A percentile compares a stretch with the other conserved stretches of the same genome.
Evolutionary conservation across 2,329 filamentous ascomycete species (phyloP).

Genomic region (Dryadomyces quercivorus): DNA sequence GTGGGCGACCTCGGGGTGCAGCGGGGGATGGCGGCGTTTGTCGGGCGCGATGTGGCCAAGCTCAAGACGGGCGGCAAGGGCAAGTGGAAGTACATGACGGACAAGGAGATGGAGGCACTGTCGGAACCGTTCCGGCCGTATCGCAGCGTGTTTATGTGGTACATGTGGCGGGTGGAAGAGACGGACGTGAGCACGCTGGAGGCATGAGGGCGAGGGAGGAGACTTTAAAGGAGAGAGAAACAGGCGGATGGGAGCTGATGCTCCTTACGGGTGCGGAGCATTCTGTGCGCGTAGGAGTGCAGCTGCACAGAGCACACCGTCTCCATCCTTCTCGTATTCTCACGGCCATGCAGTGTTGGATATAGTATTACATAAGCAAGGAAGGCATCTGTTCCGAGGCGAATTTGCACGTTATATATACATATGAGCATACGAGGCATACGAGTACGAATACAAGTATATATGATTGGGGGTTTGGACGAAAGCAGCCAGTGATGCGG

Average conservation of each 20-base stretch:
- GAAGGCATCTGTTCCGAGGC: too few species aligned
- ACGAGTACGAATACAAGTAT: not conserved
- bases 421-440: not conserved
- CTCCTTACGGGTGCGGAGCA: not conserved
- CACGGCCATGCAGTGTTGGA: too few species aligned
- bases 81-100: slow-evolving; percentile 98
- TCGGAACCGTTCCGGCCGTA: slow-evolving; percentile 76
- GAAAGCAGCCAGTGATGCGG: not conserved
- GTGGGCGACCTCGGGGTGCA: slow-evolving; percentile 89
- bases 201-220: not conserved
- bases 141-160: slow-evolving; percentile 93
- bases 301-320: not conserved
- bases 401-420: too few species aligned
- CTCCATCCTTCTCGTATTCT: too few species aligned
- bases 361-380: too few species aligned
- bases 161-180: slow-evolving; percentile 84
- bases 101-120: slow-evolving; percentile 80
- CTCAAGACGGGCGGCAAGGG: slow-evolving; percentile 70
- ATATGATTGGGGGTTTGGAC: not conserved
- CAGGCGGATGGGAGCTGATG: not conserved
- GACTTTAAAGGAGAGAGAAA: too few species aligned
- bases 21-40: slow-evolving; percentile 81
- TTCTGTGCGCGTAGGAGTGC: not conserved
- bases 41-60: slow-evolving; percentile 71
- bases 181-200: slow-evolving; percentile 55